Conservation (phyloP, 108 stramenopile species). For the Nitzschia sp. region DNA sequence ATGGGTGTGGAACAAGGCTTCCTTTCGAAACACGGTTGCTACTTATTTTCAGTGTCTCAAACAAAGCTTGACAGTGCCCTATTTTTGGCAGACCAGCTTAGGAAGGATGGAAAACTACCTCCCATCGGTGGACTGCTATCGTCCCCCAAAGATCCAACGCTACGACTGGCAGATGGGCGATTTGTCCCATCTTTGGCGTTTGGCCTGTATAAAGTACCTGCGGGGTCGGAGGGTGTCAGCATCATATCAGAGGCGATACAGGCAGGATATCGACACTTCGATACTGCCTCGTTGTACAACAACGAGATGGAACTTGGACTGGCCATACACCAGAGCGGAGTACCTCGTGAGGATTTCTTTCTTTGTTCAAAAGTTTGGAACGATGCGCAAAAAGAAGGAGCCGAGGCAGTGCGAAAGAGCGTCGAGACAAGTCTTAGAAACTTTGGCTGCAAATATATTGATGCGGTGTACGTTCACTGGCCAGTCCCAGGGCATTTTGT, state of each 20-base stretch:
- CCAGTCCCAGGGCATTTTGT: constrained; percentile 47
- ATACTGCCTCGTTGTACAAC: constrained; percentile 87
- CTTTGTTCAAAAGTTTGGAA: constrained; percentile 94
- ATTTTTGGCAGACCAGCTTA: constrained; percentile 31
- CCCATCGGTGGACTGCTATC: constrained; percentile 6
- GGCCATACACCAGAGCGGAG: constrained; percentile 58
- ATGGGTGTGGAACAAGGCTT: no score
- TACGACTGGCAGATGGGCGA: not conserved
- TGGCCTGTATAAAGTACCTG: constrained; percentile 64
- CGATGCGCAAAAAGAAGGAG: constrained; percentile 77
- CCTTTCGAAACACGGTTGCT: no score
- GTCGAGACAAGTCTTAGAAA: constrained; percentile 62
- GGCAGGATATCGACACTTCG: constrained; percentile 86
- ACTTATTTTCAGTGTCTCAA: no score
- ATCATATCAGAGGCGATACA: constrained; percentile 68
- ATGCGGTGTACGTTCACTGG: constrained; percentile 77
- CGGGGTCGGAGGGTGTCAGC: constrained; percentile 37
- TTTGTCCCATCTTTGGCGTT: constrained; percentile 54
- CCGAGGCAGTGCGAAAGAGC: constrained; percentile 70
- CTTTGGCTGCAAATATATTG: constrained; percentile 60
- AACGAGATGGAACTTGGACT: constrained; percentile 85
- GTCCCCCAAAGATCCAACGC: not conserved
- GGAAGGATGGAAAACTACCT: constrained; percentile 32
- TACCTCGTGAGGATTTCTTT: constrained; percentile 74
- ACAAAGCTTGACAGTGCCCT: constrained; percentile 33